A percentile compares a stretch with the other conserved stretches of the same genome.
phyloP scores from a whole-genome alignment of 352 stramenopile genomes.

The Globisporangium echinulatum region DNA sequence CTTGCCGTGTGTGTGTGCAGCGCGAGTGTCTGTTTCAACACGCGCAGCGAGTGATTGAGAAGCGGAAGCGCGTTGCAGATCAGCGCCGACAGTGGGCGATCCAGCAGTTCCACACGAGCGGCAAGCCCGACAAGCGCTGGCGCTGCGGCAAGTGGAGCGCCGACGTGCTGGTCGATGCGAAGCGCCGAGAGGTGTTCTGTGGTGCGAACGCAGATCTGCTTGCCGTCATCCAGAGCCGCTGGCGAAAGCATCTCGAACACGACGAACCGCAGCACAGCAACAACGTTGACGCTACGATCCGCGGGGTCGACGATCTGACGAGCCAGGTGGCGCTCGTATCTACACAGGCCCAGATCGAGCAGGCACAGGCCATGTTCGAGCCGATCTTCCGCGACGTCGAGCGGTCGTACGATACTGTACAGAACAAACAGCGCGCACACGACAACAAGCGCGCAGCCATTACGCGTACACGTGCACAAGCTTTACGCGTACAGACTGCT shows the following conservation, averaged over 20 bases:
- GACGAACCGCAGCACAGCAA: slow-evolving; percentile 3
- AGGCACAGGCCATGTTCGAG: slow-evolving; percentile 56
- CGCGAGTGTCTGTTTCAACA: slow-evolving; percentile 53
- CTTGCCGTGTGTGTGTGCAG: slow-evolving; percentile 14
- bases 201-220: slow-evolving; percentile 44
- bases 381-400: slow-evolving; percentile 57
- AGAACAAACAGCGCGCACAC: slow-evolving; percentile 24
- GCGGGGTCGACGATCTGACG: slow-evolving; percentile 28
- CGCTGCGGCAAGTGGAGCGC: slow-evolving; percentile 33
- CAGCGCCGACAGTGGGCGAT: slow-evolving; percentile 47
- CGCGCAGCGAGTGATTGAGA: slow-evolving; percentile 26
- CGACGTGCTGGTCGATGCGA: slow-evolving; percentile 43
- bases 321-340: slow-evolving; percentile 40
- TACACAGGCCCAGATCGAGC: slow-evolving; percentile 46
- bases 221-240: slow-evolving; percentile 48
- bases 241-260: slow-evolving; percentile 23
- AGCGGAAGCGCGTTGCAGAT: slow-evolving; percentile 32
- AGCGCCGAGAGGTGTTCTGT: slow-evolving; percentile 41
- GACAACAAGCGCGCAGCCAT: slow-evolving; percentile 4
- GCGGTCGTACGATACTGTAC: slow-evolving; percentile 30
- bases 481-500: background rate
- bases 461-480: background rate
- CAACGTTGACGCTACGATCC: slow-evolving; percentile 21
- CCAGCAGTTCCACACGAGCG: slow-evolving; percentile 38
- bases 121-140: slow-evolving; percentile 60